Evolutionary conservation across 352 stramenopile species (phyloP).

Genomic region (Phytophthora foliorum): DNA sequence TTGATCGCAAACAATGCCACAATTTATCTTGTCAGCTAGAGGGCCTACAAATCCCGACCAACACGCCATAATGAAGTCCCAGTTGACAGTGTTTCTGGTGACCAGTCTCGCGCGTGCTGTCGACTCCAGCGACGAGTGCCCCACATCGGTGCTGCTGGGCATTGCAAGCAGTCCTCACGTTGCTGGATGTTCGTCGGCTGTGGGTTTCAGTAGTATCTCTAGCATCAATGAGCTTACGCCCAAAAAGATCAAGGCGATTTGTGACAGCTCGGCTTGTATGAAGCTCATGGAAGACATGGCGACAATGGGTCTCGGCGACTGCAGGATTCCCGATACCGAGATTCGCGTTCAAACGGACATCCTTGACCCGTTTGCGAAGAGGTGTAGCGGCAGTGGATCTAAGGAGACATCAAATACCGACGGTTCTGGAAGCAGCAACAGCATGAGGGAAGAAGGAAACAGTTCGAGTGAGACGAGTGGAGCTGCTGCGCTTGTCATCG

Average conservation of each 20-base stretch:
- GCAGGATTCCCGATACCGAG: background rate
- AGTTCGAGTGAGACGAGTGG: background rate
- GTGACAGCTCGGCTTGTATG: background rate
- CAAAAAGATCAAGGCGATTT: background rate
- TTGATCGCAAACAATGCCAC: background rate
- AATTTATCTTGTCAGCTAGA: background rate
- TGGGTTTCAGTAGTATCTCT: background rate
- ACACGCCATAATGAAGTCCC: background rate
- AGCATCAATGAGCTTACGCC: background rate
- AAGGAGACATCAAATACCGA: background rate
- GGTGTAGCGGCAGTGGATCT: background rate
- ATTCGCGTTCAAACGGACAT: background rate
- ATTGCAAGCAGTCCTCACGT: background rate
- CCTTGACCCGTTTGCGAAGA: background rate
- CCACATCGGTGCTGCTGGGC: background rate
- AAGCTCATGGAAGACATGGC: background rate
- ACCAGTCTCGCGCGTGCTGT: background rate
- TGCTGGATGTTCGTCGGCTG: background rate
- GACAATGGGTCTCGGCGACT: background rate
- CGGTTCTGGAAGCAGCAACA: background rate
- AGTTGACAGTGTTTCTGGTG: background rate
- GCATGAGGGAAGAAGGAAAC: background rate
- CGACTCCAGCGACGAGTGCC: background rate
- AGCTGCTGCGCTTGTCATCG: background rate
- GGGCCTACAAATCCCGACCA: background rate